Base-by-base conservation (phyloP, 2,329 filamentous ascomycete genomes). In the Hypoxylon sp. region DNA sequence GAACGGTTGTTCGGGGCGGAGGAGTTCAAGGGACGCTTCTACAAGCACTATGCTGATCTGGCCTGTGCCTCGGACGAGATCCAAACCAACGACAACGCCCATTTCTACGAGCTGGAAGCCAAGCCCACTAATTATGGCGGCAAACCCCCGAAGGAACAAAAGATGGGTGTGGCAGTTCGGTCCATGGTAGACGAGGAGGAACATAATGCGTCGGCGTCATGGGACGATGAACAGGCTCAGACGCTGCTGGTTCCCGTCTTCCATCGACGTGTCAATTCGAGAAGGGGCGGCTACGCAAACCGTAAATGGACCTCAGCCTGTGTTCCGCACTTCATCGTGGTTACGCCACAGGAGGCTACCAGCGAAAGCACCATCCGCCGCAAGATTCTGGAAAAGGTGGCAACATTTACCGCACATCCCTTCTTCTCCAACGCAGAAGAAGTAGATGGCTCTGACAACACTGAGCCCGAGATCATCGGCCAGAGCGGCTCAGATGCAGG, bases 11-110 rank as follows among this genome's bases (percentile, higher is more conserved):
- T 97, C 70, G 87, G 88, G 11, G 88, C 86, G 1, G 95, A 99
- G 69, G 86, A 96, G 47, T 96, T 91, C 72, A 89, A 86, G 66
- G 81, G 86, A 65, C 92, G 88, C 66, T 93, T 97, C 74, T 98
- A 93, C 79, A 94, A 92, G 70, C 83, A 91, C 46, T 92, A 95
- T 64, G 84, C 91, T 20, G 90, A 97, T 67, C 78, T 77, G 3
- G 72, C 74, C 6, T 81, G 82, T 24, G 86, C 93, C 8, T 86
- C 87, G 0, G 92, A 97, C 53, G 85, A 88, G 43, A 93, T 97
- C 50, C 74, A 79, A 20, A 62, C 70, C 18, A 89, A 90, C 55
- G 84, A 89, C 52, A 79, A 90, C 42, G 85, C 84, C 9, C 83
- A 92, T 23, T 89, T 86, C 26, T 80, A 89, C 68, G 94, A 99